Evolutionary conservation across 352 stramenopile genomes (phyloP), one percentile per base, ranked within the genome.

Genomic region (Globisporangium abappressorium): DNA sequence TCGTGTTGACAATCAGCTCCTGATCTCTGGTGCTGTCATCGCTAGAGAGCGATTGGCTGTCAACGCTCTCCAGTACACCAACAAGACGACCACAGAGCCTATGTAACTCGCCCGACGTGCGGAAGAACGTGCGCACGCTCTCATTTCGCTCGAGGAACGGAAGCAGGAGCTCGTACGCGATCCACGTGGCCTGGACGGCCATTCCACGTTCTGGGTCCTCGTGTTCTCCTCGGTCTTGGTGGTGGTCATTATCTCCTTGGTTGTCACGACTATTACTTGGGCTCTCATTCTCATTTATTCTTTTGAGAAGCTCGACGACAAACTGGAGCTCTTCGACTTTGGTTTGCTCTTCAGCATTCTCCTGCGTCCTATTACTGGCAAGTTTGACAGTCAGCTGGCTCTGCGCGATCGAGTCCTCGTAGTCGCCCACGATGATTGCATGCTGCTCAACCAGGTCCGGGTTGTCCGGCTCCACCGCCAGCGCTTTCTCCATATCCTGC

Each of bases 371-470:
- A 5, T 14, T 63, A 7, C 51, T 46, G 14, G 43, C 46, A 0
- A 58, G 47, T 43, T 56, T 70, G 2, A 36, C 30, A 28, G 76
- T 60, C 9, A 94, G 65, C 22, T 80, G 43, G 20, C 38, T 73
- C 18, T 84, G 77, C 6, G 61, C 72, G 9, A 79, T 54, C 0
- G 73, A 73, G 59, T 94, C 84, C 60, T 92, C 81, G 34, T 84
- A 92, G 63, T 92, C 84, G 0, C 82, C 86, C 55, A 90, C 83
- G 26, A 94, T 81, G 51, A 85, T 78, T 6, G 85, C 89, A 61
- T 91, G 78, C 66, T 94, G 86, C 53, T 92, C 84, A 5, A 81
- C 62, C 11, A 94, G 67, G 46, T 94, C 86, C 24, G 66, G 53
- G 46, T 94, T 94, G 11, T 72, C 69, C n/a, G 70, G 57, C 5